Percentiles rank a stretch among this genome's conserved stretches.
Evolutionary conservation across 2,329 filamentous ascomycete genomes (phyloP).

Genomic region (Penicillium fuscoglaucum): DNA sequence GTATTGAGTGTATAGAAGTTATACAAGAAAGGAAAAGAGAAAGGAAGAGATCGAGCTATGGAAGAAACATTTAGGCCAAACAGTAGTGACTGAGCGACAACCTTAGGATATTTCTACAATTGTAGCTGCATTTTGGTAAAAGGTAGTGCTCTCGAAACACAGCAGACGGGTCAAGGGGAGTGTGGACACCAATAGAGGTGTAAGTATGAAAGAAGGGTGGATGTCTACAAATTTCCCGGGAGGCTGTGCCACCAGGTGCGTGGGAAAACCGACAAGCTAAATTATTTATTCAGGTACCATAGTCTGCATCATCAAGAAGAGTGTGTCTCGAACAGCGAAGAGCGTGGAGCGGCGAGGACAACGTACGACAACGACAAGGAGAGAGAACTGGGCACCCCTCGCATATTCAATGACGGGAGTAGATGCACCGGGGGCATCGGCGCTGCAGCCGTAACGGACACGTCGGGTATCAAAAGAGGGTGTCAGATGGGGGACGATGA

Average conservation of each 20-base stretch:
- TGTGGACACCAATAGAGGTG: not conserved
- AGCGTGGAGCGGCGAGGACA: not conserved
- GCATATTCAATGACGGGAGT: not conserved
- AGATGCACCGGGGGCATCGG: not conserved
- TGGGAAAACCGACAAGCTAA: not conserved
- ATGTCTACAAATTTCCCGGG: not conserved
- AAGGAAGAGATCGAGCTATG: not conserved
- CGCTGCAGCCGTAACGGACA: not conserved
- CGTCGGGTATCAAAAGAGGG: not conserved
- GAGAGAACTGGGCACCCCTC: not conserved
- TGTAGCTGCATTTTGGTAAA: not conserved
- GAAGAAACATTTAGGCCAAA: not conserved
- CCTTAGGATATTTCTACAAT: not conserved
- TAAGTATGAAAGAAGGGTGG: not conserved
- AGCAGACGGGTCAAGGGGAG: too few relatives aligned
- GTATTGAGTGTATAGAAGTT: not conserved
- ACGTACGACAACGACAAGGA: not conserved
- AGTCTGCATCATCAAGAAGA: not conserved
- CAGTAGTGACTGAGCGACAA: not conserved
- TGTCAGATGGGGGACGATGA: not conserved
- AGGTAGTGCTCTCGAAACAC: not conserved
- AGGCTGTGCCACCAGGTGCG: not conserved
- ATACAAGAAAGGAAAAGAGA: not conserved
- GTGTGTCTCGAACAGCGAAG: not conserved
- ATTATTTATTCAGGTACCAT: not conserved